Base-by-base conservation (phyloP, 2,329 filamentous ascomycete species). In the Coniochaeta pulveracea region DNA sequence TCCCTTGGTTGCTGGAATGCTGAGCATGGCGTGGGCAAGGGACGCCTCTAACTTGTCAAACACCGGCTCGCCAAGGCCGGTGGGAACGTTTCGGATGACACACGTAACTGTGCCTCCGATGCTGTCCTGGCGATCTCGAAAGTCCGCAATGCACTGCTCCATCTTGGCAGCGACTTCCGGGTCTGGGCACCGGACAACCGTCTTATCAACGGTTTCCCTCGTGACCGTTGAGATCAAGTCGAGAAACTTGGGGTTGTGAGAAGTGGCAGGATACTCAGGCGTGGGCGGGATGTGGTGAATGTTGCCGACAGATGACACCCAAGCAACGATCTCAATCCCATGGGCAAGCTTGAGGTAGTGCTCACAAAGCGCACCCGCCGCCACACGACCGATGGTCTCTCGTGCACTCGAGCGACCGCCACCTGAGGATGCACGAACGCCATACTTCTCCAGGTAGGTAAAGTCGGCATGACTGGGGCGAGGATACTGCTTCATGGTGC, bases 391-490 rank as follows among this genome's bases (percentile, higher is more conserved):
- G 52, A 96, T 94, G 9, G 89, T 96, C 69, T 96, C 89, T 43
- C 89, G 70, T n/a, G 91, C 91, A 54, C 80, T 88, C 54, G 81
- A 88, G 41, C 91, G 73, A 34, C 91, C 89, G 46, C 91, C 89
- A 37, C 91, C 89, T 40, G 79, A 86, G 54, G 76, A 84, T 23
- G 91, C 86, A 66, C 93, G 93, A 46, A 93, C 78, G 37, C 89
- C 89, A 57, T 98, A 98, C 64, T 96, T 96, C 58, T 94, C 84
- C 40, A 94, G 69, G 62, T 96, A 96, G 39, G 91, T 96, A 75
- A 82, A 95, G 61, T 96, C 89, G 39, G 91, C 89, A 60, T 96
- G 91, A 54, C 78, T 85, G 22, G 89, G 91, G 33, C 91, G 74
- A 4, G 91, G 91, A 69, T 81, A 96, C 41, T 77, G 63, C 58